Evolutionary conservation across 2,329 filamentous ascomycete genomes (phyloP).

Genomic region (Cylindrodendrum hubeiense): DNA sequence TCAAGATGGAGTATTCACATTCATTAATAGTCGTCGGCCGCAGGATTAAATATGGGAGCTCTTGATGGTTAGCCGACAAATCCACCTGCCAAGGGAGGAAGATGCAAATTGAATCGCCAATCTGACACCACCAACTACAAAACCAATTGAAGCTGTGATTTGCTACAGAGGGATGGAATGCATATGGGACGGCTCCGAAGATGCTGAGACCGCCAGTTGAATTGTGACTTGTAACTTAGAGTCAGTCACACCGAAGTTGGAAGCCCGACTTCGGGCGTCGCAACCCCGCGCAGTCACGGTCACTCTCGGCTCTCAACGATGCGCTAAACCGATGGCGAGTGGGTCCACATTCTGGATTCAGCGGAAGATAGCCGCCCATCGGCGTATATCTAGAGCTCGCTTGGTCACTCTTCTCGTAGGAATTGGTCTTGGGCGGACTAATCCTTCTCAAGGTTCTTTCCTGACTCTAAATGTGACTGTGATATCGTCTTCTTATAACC

Average conservation of each 20-base stretch:
- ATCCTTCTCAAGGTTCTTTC: background rate
- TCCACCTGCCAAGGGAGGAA: constrained; percentile 33
- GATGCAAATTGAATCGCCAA: background rate
- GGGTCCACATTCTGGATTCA: background rate
- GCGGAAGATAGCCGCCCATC: background rate
- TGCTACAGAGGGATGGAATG: background rate
- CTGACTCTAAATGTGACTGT: background rate
- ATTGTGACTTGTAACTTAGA: background rate
- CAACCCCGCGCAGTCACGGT: constrained; percentile 7
- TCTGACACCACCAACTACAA: background rate
- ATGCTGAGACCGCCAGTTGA: background rate
- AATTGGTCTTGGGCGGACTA: background rate
- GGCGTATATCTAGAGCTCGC: background rate
- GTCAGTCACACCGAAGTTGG: constrained; percentile 6
- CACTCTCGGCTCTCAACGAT: constrained; percentile 5
- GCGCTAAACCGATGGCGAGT: background rate
- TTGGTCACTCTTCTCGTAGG: background rate
- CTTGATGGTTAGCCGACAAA: too few species aligned
- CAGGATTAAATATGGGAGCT: too few species aligned
- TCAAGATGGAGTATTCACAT: background rate
- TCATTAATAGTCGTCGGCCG: background rate
- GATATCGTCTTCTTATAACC: background rate
- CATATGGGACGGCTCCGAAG: background rate
- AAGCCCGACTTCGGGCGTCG: constrained; percentile 7
- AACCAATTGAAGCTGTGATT: background rate